Evolutionary conservation across 805 yeast genomes (phyloP).

Genomic region (Lachancea mirantina): DNA sequence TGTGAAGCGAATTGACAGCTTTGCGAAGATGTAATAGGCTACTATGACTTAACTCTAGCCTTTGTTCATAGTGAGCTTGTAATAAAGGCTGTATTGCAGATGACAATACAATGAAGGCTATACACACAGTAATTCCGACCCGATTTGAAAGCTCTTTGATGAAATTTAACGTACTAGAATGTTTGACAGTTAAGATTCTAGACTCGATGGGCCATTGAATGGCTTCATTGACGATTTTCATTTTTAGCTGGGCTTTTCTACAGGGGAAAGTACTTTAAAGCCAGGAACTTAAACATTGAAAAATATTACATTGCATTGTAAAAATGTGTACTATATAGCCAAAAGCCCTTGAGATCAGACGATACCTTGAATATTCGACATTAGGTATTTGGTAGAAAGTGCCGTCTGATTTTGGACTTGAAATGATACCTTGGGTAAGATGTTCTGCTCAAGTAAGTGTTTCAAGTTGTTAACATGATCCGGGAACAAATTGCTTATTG

Average conservation of each 20-base stretch:
- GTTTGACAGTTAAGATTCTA: slow-evolving; percentile 17
- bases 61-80: slow-evolving; percentile 33
- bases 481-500: no score
- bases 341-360: no score
- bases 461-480: no score
- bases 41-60: slow-evolving; percentile 30
- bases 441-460: no score
- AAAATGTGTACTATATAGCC: no score
- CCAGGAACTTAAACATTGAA: no score
- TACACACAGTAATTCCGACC: slow-evolving; percentile 21
- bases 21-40: slow-evolving; percentile 28
- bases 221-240: background rate
- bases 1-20: slow-evolving; percentile 23
- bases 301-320: no score
- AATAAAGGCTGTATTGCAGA: slow-evolving; percentile 37
- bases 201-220: slow-evolving; percentile 23
- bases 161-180: slow-evolving; percentile 15
- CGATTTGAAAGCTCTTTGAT: slow-evolving; percentile 27
- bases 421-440: no score
- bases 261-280: no score
- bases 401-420: no score
- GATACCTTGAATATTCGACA: no score
- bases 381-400: no score
- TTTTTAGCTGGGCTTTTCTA: background rate
- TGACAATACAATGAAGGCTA: slow-evolving; percentile 16